These are phyloP conservation scores for Cystobasidium sp. DNA, from an alignment of 1,284 basidiomycete genomes.

Conservation along the genomic window DNA sequence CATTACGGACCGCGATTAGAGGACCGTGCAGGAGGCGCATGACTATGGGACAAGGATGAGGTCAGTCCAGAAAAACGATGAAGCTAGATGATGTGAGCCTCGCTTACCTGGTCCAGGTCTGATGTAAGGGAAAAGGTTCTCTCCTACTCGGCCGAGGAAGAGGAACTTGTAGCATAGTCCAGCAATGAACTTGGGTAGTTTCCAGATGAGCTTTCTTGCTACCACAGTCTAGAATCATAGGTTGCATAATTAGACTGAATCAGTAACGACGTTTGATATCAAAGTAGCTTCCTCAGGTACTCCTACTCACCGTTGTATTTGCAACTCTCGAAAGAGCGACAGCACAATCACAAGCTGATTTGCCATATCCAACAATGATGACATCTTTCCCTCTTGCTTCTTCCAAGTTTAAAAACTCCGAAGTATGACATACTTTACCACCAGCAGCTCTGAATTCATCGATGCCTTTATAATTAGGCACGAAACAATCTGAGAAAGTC, in stretches of 20 bases:
- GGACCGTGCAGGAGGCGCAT: constrained; percentile 41
- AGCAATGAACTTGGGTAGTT: constrained; percentile 49
- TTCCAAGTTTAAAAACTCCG: constrained; percentile 44
- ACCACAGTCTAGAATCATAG: constrained; percentile 47
- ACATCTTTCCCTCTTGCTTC: constrained; percentile 49
- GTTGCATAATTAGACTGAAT: neutral
- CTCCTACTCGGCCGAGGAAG: constrained; percentile 51
- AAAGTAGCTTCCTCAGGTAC: neutral
- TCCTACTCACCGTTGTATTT: constrained; percentile 32
- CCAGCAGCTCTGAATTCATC: constrained; percentile 48
- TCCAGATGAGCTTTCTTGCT: constrained; percentile 53
- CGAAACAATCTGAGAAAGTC: constrained; percentile 49
- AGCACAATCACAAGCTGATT: constrained; percentile 52
- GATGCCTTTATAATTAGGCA: constrained; percentile 50
- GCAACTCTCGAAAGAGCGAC: constrained; percentile 48
- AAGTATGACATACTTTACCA: constrained; percentile 50
- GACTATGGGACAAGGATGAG: constrained; percentile 2
- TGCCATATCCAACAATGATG: constrained; percentile 53
- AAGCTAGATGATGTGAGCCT: constrained; percentile 9
- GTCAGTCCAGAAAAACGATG: neutral
- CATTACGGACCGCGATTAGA: constrained; percentile 46
- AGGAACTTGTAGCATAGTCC: constrained; percentile 52
- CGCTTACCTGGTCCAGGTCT: constrained; percentile 48
- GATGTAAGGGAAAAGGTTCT: constrained; percentile 52
- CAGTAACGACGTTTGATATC: neutral